Percentiles rank a stretch among this genome's conserved stretches.
Evolutionary conservation across 2,329 filamentous ascomycete species (phyloP).

Genomic region (Herpotrichia juniperi): DNA sequence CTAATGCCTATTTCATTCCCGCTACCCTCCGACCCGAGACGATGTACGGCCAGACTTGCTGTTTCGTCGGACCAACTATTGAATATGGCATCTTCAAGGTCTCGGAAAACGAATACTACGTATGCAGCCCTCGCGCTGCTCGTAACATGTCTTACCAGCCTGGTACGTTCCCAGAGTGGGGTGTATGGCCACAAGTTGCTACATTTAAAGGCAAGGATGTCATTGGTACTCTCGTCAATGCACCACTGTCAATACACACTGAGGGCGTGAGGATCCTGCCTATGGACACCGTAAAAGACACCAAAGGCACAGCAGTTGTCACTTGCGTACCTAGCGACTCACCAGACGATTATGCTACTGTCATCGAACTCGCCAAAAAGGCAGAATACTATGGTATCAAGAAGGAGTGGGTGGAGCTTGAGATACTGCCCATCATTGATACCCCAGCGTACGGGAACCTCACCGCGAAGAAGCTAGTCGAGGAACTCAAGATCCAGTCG

Average conservation of each 20-base stretch:
- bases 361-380: conserved; percentile 90
- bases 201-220: conserved; percentile 79
- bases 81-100: conserved; percentile 87
- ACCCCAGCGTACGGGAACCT: conserved; percentile 88
- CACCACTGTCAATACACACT: conserved; percentile 81
- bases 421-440: conserved; percentile 77
- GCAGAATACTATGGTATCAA: conserved; percentile 91
- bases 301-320: conserved; percentile 96
- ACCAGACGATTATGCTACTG: conserved; percentile 91
- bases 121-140: conserved; percentile 81
- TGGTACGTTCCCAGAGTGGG: conserved; percentile 78
- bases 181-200: conserved; percentile 74
- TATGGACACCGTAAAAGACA: conserved; percentile 91
- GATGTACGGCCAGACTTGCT: conserved; percentile 98
- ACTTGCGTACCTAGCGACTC: conserved; percentile 95
- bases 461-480: conserved; percentile 80
- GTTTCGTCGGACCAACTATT: conserved; percentile 91
- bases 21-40: conserved; percentile 95
- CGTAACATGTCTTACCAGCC: conserved; percentile 94
- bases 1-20: conserved; percentile 86
- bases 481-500: conserved; percentile 94
- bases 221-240: conserved; percentile 86
- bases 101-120: conserved; percentile 71
- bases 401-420: conserved; percentile 93
- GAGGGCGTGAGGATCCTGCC: conserved; percentile 87